phyloP scores from a whole-genome alignment of 768 basidiomycete species.

The Lepiota subincarnata region DNA sequence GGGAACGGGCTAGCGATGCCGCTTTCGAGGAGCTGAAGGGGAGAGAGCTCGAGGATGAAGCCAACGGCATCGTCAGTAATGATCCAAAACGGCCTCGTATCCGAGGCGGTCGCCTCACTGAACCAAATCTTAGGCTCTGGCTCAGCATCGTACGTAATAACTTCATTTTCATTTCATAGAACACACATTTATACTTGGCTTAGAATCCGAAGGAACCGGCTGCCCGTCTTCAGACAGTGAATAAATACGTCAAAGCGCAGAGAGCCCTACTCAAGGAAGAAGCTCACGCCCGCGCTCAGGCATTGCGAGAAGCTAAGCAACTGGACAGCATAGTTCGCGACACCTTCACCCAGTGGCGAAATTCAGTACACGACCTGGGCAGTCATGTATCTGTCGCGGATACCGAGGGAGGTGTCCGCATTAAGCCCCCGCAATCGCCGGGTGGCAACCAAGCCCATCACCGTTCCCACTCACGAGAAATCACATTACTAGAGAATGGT shows the following conservation, averaged over 20 bases:
- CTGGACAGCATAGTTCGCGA: conserved; percentile 77
- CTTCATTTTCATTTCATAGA: conserved; percentile 1
- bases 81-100: conserved; percentile 55
- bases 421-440: conserved; percentile 53
- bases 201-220: conserved; percentile 91
- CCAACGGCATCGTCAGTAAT: conserved; percentile 45
- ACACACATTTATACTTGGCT: conserved; percentile 10
- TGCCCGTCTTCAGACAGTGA: conserved; percentile 78
- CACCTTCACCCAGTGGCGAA: conserved; percentile 72
- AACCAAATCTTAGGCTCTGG: conserved; percentile 81
- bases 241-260: conserved; percentile 80
- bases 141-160: conserved; percentile 56
- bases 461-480: conserved; percentile 60
- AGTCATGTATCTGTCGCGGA: conserved; percentile 43
- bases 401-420: conserved; percentile 63
- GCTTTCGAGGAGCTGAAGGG: conserved; percentile 72
- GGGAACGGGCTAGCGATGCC: conserved; percentile 89
- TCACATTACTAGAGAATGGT: conserved; percentile 82
- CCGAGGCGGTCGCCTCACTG: conserved; percentile 67
- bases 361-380: conserved; percentile 71
- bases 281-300: conserved; percentile 69
- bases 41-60: conserved; percentile 69
- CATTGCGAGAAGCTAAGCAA: conserved; percentile 72
- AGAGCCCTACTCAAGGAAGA: conserved; percentile 79
- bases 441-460: conserved; percentile 26